These are phyloP conservation scores for Rhazya stricta DNA, from an alignment of 257 asterid genomes.

Conservation along the genomic window DNA sequence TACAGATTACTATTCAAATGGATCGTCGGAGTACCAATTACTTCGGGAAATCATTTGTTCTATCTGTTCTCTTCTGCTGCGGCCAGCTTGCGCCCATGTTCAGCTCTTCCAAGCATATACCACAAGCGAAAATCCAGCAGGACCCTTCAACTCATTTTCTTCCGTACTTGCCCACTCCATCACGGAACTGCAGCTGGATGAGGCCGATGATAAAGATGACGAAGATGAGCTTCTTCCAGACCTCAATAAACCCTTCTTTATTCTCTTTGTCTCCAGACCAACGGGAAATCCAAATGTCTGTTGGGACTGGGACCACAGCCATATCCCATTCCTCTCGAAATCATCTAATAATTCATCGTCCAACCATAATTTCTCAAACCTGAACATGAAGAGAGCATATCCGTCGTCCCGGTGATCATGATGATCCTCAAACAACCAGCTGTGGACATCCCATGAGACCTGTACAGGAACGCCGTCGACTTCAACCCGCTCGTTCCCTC, in stretches of 20 bases:
- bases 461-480: conserved; percentile 39
- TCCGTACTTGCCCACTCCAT: conserved; percentile 66
- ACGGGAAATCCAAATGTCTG: conserved; percentile 29
- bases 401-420: conserved; percentile 29
- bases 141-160: conserved; percentile 47
- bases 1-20: not conserved
- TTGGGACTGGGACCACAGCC: conserved; percentile 23
- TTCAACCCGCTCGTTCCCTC: conserved; percentile 53
- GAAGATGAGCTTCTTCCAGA: conserved; percentile 21
- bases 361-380: conserved; percentile 24
- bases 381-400: conserved; percentile 54
- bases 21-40: not conserved
- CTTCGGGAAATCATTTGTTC: not conserved
- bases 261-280: conserved; percentile 46
- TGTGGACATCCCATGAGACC: conserved; percentile 60
- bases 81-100: not conserved
- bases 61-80: not conserved
- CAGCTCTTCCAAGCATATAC: conserved; percentile 55
- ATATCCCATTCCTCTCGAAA: not conserved
- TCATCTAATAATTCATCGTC: conserved; percentile 23
- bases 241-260: conserved; percentile 35
- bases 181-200: conserved; percentile 51
- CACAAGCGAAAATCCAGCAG: conserved; percentile 49
- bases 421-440: conserved; percentile 40
- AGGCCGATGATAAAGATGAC: conserved; percentile 46